A percentile compares a stretch with the other conserved stretches of the same genome.
Conservation (phyloP, 2,329 filamentous ascomycete species). For the Xylariomycetidae sp. region DNA sequence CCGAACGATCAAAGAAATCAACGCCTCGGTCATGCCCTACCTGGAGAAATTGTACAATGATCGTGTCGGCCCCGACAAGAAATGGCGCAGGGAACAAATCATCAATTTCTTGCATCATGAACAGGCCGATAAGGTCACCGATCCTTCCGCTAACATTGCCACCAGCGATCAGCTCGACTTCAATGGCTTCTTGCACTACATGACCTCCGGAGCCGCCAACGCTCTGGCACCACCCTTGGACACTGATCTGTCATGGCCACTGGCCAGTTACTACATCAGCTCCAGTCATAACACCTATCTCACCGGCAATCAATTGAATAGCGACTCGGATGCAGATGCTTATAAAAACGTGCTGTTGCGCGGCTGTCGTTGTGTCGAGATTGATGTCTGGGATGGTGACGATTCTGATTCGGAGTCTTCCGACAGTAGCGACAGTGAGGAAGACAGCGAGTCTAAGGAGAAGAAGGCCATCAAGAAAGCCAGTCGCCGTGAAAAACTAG, state of each 20-base stretch:
- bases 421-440: slow-evolving; percentile 52
- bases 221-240: slow-evolving; percentile 35
- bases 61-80: slow-evolving; percentile 35
- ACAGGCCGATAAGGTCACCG: slow-evolving; percentile 36
- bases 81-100: slow-evolving; percentile 43
- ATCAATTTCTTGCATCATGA: slow-evolving; percentile 41
- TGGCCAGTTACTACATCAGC: slow-evolving; percentile 90
- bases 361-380: slow-evolving; percentile 86
- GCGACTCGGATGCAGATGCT: slow-evolving; percentile 79
- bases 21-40: slow-evolving; percentile 35
- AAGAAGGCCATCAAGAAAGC: slow-evolving; percentile 57
- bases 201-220: slow-evolving; percentile 46
- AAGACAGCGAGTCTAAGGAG: slow-evolving; percentile 40
- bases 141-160: slow-evolving; percentile 25
- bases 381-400: slow-evolving; percentile 92
- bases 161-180: slow-evolving; percentile 38
- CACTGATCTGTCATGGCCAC: slow-evolving; percentile 64
- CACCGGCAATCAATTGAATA: slow-evolving; percentile 81
- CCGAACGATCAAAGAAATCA: slow-evolving; percentile 37
- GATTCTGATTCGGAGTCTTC: slow-evolving; percentile 66
- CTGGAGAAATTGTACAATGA: slow-evolving; percentile 43
- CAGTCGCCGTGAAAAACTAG: slow-evolving; percentile 60
- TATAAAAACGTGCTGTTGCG: slow-evolving; percentile 81
- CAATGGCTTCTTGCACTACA: slow-evolving; percentile 48
- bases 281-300: slow-evolving; percentile 96